Percentiles rank a stretch among this genome's conserved stretches.
phyloP scores from a whole-genome alignment of 2,329 filamentous ascomycete species.

The Fusarium longipes region DNA sequence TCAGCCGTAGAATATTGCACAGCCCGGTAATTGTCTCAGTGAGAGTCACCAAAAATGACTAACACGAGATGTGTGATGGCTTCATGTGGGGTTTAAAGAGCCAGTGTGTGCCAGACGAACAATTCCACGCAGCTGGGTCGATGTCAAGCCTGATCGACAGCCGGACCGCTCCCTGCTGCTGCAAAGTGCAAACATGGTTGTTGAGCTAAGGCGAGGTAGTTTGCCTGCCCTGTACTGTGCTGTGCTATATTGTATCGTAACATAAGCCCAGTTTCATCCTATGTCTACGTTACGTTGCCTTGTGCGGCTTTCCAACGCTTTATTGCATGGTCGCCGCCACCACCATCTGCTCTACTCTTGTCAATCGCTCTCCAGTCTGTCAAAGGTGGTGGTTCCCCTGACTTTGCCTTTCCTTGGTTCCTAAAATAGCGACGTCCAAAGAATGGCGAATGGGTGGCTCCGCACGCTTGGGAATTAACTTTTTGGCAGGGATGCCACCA shows the following conservation, averaged over 20 bases:
- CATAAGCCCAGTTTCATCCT: not conserved
- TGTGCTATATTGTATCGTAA: too few relatives aligned
- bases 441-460: constrained; percentile 19
- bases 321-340: constrained; percentile 11
- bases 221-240: constrained; percentile 2
- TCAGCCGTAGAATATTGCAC: constrained; percentile 21
- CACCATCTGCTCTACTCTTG: not conserved
- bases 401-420: constrained; percentile 44
- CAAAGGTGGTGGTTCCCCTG: constrained; percentile 45
- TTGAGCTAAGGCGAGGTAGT: constrained; percentile 3
- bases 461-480: constrained; percentile 14
- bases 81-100: constrained; percentile 25
- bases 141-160: constrained; percentile 39
- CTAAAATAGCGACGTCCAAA: constrained; percentile 43
- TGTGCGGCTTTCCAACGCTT: not conserved
- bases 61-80: constrained; percentile 24
- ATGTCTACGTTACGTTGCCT: constrained; percentile 1
- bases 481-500: constrained; percentile 32
- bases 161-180: constrained; percentile 44
- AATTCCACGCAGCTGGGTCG: constrained; percentile 25
- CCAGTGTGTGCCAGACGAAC: constrained; percentile 13
- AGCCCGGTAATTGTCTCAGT: constrained; percentile 33
- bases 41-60: constrained; percentile 14
- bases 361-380: constrained; percentile 1
- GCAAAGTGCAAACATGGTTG: constrained; percentile 31